phyloP scores from a whole-genome alignment of 164 flowering plant species.

The Tetracentron sinense region DNA sequence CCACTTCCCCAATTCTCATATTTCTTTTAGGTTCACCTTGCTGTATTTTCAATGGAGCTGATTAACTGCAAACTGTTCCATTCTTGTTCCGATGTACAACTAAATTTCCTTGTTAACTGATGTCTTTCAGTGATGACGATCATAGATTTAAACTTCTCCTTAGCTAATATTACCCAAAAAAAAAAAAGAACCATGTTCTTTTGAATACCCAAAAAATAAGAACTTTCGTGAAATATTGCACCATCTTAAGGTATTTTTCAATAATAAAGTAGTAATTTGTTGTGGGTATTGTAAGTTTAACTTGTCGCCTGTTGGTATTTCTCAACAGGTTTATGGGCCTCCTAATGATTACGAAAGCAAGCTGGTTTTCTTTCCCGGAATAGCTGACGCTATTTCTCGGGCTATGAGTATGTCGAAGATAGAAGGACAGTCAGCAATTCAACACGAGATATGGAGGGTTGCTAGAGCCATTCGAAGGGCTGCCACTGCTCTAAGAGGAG shows the following conservation, averaged over 20 bases:
- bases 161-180: no score
- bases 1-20: no score
- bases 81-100: no score
- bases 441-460: slow-evolving; percentile 84
- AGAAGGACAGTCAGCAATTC: slow-evolving; percentile 32
- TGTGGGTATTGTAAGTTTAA: not conserved
- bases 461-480: slow-evolving; percentile 75
- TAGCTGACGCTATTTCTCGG: slow-evolving; percentile 54
- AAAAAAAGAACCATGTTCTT: no score
- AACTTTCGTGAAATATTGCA: no score
- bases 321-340: slow-evolving; percentile 72
- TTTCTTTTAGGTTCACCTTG: no score
- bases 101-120: no score
- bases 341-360: slow-evolving; percentile 37
- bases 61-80: no score
- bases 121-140: no score
- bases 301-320: not conserved
- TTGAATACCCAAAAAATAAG: no score
- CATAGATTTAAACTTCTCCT: no score
- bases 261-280: not conserved
- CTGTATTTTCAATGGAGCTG: no score
- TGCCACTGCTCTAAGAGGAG: slow-evolving; percentile 58
- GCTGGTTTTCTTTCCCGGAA: slow-evolving; percentile 67
- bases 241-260: not conserved
- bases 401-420: slow-evolving; percentile 17